phyloP scores from a whole-genome alignment of 129 eudicot species.

The Centaurea solstitialis region DNA sequence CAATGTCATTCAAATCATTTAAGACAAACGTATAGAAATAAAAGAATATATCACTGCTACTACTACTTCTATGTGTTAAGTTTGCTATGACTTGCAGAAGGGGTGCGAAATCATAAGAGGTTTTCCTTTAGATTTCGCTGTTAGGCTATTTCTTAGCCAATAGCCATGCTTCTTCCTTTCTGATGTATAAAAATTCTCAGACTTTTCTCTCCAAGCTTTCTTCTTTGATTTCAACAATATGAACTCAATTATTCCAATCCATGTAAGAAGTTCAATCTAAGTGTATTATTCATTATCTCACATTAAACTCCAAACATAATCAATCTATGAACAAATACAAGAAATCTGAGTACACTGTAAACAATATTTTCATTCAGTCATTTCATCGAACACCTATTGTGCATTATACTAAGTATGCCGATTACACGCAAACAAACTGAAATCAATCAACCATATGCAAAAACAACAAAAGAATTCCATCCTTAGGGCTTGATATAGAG shows the following conservation, averaged over 20 bases:
- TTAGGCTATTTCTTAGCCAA: neutral
- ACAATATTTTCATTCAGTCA: constrained; percentile 15
- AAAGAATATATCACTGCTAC: neutral
- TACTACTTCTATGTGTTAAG: neutral
- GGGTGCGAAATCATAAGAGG: neutral
- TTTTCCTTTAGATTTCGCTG: neutral
- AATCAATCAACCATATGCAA: neutral
- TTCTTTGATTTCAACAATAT: neutral
- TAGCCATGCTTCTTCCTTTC: neutral
- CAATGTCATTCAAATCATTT: neutral
- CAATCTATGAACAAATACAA: neutral
- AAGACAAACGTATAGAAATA: neutral
- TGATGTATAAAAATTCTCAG: neutral
- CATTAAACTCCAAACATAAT: neutral
- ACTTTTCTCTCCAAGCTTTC: neutral
- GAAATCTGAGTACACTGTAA: neutral
- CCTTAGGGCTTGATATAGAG: neutral
- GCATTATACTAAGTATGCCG: neutral
- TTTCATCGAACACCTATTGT: constrained; percentile 13
- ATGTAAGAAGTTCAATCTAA: neutral
- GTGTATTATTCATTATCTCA: neutral
- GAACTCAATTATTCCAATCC: neutral
- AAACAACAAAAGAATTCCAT: neutral
- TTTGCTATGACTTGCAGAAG: neutral
- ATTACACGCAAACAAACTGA: neutral